Evolutionary conservation across 2,329 filamentous ascomycete species (phyloP).

Genomic region (Penicillium sp.): DNA sequence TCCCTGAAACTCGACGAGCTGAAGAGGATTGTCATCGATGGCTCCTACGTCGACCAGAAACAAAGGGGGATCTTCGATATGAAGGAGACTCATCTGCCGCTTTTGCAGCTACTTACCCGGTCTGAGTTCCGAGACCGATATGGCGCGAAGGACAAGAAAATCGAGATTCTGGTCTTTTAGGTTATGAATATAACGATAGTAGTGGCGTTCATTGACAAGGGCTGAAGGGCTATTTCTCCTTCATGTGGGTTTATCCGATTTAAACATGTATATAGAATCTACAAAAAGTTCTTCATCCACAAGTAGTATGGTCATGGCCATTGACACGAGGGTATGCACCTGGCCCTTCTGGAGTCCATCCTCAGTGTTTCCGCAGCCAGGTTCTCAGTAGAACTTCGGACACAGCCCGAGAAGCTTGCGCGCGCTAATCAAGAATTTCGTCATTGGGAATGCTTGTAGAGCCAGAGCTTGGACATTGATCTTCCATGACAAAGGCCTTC

Average conservation of each 20-base stretch:
- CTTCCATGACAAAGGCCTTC: neutral
- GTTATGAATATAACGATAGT: slow-evolving; percentile 14
- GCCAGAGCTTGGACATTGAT: neutral
- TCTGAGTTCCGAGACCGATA: slow-evolving; percentile 75
- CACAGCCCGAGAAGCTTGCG: too few species aligned
- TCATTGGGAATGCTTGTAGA: neutral
- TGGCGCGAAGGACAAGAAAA: slow-evolving; percentile 57
- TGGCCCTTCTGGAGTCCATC: neutral
- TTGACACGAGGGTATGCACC: neutral
- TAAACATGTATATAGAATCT: slow-evolving; percentile 10
- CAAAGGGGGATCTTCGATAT: slow-evolving; percentile 93
- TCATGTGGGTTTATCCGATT: neutral
- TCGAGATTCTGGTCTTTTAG: slow-evolving; percentile 57
- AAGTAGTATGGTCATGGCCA: neutral
- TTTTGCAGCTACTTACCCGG: slow-evolving; percentile 74
- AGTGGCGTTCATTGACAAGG: slow-evolving; percentile 18
- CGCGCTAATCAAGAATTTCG: neutral
- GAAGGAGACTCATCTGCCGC: slow-evolving; percentile 85
- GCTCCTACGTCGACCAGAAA: slow-evolving; percentile 92
- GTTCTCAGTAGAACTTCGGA: neutral
- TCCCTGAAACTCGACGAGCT: slow-evolving; percentile 73
- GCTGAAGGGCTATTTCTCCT: neutral
- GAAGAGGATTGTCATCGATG: slow-evolving; percentile 83
- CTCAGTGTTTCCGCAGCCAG: neutral
- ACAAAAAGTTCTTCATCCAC: neutral